Evolutionary conservation across 2,329 filamentous ascomycete species (phyloP).

Genomic region (Lizonia empirigonia): DNA sequence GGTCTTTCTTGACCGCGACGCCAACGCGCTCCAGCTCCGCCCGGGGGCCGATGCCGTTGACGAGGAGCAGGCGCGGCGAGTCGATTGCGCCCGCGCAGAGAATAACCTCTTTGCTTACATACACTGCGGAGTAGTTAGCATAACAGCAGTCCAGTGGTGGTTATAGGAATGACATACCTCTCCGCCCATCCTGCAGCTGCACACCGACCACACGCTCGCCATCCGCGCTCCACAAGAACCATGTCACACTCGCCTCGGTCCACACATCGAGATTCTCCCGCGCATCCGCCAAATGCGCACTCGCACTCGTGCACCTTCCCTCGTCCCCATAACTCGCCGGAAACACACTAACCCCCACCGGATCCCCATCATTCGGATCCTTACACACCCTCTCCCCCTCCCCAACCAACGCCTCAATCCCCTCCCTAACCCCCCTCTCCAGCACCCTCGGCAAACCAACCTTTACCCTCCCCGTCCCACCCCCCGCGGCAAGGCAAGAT

Average conservation of each 20-base stretch:
- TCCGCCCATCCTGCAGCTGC: slow-evolving; percentile 33
- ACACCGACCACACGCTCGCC: slow-evolving; percentile 39
- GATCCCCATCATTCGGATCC: slow-evolving; percentile 56
- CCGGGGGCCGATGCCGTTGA: slow-evolving; percentile 56
- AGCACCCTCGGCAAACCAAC: slow-evolving; percentile 56
- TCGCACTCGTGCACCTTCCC: slow-evolving; percentile 43
- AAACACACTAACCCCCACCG: slow-evolving; percentile 37
- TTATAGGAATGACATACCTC: too few species aligned
- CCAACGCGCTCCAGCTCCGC: slow-evolving; percentile 50
- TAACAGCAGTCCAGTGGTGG: too few species aligned
- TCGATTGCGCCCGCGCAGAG: slow-evolving; percentile 43
- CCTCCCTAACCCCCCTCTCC: slow-evolving; percentile 61
- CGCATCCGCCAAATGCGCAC: slow-evolving; percentile 44
- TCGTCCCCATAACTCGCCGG: slow-evolving; percentile 47
- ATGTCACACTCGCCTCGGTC: slow-evolving; percentile 54
- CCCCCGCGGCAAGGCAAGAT: slow-evolving; percentile 60
- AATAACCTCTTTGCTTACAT: slow-evolving; percentile 42
- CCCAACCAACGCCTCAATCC: slow-evolving; percentile 61
- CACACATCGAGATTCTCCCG: slow-evolving; percentile 61
- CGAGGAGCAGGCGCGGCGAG: slow-evolving; percentile 51
- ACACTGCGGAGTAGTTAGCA: neutral
- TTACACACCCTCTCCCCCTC: slow-evolving; percentile 60
- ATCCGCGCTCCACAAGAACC: slow-evolving; percentile 28
- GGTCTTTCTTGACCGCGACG: slow-evolving; percentile 50
- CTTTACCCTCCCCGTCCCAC: slow-evolving; percentile 40